phyloP scores from a whole-genome alignment of 2,329 filamentous ascomycete species.

The Chaetoscypha palmicola region DNA sequence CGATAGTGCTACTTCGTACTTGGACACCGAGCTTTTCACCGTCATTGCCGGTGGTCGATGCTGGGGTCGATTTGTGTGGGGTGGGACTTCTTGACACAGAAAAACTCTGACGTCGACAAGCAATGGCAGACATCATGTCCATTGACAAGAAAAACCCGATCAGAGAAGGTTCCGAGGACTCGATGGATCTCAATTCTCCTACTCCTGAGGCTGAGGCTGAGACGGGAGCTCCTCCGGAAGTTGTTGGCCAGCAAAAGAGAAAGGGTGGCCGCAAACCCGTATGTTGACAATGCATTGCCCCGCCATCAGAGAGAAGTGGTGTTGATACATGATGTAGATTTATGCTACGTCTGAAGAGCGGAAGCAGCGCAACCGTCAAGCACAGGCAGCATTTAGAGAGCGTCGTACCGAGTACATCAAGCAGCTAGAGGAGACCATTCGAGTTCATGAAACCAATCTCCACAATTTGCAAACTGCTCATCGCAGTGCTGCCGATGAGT shows the following conservation, averaged over 20 bases:
- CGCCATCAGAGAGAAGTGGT: constrained; percentile 5
- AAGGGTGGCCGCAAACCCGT: constrained; percentile 98
- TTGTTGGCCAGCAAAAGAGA: constrained; percentile 67
- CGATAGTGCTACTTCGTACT: constrained; percentile 10
- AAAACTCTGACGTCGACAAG: constrained; percentile 5
- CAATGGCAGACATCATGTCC: constrained; percentile 61
- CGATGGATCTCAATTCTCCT: constrained; percentile 41
- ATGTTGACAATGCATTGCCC: constrained; percentile 35
- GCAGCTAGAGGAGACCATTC: constrained; percentile 94
- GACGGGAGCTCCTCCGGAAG: constrained; percentile 35
- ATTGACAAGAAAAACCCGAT: constrained; percentile 53
- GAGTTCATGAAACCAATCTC: constrained; percentile 90
- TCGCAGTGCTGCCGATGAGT: constrained; percentile 90
- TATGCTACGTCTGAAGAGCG: constrained; percentile 98
- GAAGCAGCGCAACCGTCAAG: constrained; percentile 95
- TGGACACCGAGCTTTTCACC: not conserved
- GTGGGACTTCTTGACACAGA: constrained; percentile 12
- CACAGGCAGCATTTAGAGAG: constrained; percentile 94
- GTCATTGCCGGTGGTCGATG: constrained; percentile 11
- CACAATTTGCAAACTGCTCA: constrained; percentile 91
- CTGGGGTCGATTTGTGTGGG: constrained; percentile 20
- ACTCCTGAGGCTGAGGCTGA: constrained; percentile 55
- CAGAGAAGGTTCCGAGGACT: constrained; percentile 56
- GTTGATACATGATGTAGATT: constrained; percentile 52
- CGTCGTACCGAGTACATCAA: constrained; percentile 98